Conservation (phyloP, 192 early-diverging fungal genomes). For the Rhizophagus clarus region DNA sequence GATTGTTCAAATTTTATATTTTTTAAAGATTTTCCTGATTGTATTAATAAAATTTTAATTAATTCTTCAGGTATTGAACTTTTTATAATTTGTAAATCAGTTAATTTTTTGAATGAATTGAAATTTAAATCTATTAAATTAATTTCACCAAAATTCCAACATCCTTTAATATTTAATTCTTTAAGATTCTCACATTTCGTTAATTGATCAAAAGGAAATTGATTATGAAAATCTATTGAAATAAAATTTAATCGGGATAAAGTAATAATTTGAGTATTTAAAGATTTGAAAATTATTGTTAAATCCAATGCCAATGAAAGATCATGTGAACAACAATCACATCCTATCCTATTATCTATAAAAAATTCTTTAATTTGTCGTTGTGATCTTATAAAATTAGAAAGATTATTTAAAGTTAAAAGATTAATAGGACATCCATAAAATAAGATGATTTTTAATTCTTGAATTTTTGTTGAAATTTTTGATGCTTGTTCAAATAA, state of each 20-base stretch:
- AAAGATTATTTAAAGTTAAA: background rate
- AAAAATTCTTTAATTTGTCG: background rate
- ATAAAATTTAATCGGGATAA: background rate
- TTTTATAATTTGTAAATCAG: background rate
- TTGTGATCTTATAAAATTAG: background rate
- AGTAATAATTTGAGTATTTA: background rate
- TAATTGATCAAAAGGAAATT: background rate
- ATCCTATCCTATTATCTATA: background rate
- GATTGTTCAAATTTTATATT: background rate
- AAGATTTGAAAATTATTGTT: background rate
- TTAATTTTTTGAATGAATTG: background rate
- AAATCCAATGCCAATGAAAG: background rate
- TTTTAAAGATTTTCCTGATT: background rate
- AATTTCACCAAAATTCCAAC: background rate
- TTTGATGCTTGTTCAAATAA: background rate
- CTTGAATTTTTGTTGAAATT: background rate
- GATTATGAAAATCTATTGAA: background rate
- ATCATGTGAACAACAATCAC: constrained; percentile 1
- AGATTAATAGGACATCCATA: background rate
- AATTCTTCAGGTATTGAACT: background rate
- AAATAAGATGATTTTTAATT: background rate
- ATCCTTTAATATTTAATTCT: background rate
- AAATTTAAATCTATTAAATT: background rate
- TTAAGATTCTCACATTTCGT: background rate
- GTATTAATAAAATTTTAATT: background rate